Evolutionary conservation across 176 grass and related monocot genomes (phyloP), one percentile per base, ranked within the genome.

Genomic region (Aegilops longissima): DNA sequence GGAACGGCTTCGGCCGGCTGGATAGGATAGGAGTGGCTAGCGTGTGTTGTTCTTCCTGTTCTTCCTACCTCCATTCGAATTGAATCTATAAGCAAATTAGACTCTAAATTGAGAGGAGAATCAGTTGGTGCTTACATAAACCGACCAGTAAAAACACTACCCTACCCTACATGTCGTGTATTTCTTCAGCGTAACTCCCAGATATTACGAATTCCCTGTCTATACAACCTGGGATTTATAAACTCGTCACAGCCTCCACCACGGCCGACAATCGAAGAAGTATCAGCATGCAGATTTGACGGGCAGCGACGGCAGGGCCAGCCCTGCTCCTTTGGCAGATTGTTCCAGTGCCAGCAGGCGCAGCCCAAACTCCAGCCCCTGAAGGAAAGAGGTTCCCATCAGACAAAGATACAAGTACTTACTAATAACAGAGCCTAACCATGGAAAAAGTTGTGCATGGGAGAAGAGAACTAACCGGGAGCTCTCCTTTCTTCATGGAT

Each of bases 291-390:
- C 47, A 12, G 88, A 5, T 11, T 35, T 90, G 62, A 86, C 8
- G 0, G 65, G 27, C 1, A 47, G 20, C 8, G 70, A 52, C 8
- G 71, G 68, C 9, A 27, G 79, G 27, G 63, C n/a, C 17, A 61
- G 31, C 27, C 49, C 52, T 78, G 7, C 40, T 51, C 12, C 76
- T 76, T 35, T 86, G 4, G 0, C 64, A 21, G 79, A 65, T 59
- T 66, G 4, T 6, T 81, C 73, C 1, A 82, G 69, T 3, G 73
- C 3, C 84, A 90, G 40, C 64, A 82, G 29, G 24, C 85, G 70
- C 14, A 88, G 66, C 3, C 83, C 88, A 5, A 76, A 76, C 8
- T 76, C 47, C 16, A 82, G 38, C 3, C 71, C 88, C 84, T 89
- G 44, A 33, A 18, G 25, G 35, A 63, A 67, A 23, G 74, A 6